These are phyloP conservation scores for Apiotrichum brassicae DNA, from an alignment of 1,284 basidiomycete species.

Conservation along the genomic window DNA sequence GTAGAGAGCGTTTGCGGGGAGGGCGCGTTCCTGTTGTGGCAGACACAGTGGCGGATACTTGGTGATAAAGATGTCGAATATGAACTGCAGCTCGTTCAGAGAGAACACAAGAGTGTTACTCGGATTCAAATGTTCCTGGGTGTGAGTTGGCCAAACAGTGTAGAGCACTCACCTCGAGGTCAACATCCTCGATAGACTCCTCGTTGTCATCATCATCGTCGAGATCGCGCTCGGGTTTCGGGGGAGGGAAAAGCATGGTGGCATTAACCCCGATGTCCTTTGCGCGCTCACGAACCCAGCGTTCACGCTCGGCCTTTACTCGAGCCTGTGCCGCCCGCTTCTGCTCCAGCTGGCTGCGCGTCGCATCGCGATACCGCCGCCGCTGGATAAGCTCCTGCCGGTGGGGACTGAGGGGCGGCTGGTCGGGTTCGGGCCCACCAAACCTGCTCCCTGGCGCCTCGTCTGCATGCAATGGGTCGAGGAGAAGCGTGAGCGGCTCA, in stretches of 20 bases:
- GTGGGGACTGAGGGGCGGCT: constrained; percentile 3
- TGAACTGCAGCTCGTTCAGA: constrained; percentile 63
- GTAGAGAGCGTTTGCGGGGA: constrained; percentile 76
- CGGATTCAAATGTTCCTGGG: constrained; percentile 41
- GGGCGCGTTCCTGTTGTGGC: constrained; percentile 56
- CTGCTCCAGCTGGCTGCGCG: constrained; percentile 46
- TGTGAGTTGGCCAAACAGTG: constrained; percentile 4
- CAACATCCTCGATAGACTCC: constrained; percentile 3
- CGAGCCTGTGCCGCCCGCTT: constrained; percentile 56
- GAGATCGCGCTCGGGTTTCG: constrained; percentile 30
- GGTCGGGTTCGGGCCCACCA: background rate
- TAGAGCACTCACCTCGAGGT: constrained; percentile 1
- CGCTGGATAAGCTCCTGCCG: constrained; percentile 49
- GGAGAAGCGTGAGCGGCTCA: constrained; percentile 67
- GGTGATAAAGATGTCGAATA: constrained; percentile 75
- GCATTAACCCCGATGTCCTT: constrained; percentile 29
- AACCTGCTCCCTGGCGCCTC: constrained; percentile 5
- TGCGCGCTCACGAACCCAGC: constrained; percentile 52
- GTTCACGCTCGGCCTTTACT: constrained; percentile 54
- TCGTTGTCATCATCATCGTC: constrained; percentile 47
- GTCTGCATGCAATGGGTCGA: constrained; percentile 49
- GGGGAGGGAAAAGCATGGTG: constrained; percentile 23
- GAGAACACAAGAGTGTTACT: constrained; percentile 76
- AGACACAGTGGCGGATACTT: constrained; percentile 53
- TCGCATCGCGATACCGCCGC: constrained; percentile 57